These are phyloP conservation scores for Podila minutissima DNA, from an alignment of 192 early-diverging fungal genomes.

Conservation along the genomic window DNA sequence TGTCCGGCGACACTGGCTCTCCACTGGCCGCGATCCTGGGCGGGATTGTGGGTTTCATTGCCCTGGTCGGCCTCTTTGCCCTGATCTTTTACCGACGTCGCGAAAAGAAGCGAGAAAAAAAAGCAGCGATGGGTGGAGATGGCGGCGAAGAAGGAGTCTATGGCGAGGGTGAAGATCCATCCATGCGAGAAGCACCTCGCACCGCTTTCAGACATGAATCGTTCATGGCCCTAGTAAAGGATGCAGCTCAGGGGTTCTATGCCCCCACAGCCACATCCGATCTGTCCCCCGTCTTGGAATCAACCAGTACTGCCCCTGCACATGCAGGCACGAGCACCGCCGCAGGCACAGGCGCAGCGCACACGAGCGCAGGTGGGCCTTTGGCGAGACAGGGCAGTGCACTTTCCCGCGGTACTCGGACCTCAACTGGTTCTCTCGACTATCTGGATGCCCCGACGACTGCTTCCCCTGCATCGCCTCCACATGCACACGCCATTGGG, in stretches of 20 bases:
- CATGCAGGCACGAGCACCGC: no score
- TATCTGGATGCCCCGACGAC: background rate
- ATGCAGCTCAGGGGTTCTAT: conserved; percentile 12
- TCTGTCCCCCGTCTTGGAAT: background rate
- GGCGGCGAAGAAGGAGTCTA: background rate
- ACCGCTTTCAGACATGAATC: conserved; percentile 9
- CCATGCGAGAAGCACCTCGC: background rate
- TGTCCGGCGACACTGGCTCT: background rate
- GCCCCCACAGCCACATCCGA: conserved; percentile 3
- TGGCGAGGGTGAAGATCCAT: background rate
- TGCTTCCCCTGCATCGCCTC: conserved; percentile 1
- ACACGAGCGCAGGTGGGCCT: background rate
- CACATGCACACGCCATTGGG: background rate
- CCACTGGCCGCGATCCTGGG: background rate
- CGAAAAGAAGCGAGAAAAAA: background rate
- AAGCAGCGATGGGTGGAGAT: background rate
- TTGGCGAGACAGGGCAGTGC: conserved; percentile 3
- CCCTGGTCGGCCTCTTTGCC: conserved; percentile 5
- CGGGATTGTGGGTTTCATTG: conserved; percentile 1
- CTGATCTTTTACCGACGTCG: background rate
- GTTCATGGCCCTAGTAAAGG: conserved; percentile 15
- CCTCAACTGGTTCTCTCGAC: background rate
- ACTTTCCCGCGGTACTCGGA: background rate
- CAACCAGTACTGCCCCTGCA: background rate
- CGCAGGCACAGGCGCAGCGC: no score